Evolutionary conservation across 2,329 filamentous ascomycete genomes (phyloP), one percentile per base, ranked within the genome.

Genomic region (Diplocarpon mali): DNA sequence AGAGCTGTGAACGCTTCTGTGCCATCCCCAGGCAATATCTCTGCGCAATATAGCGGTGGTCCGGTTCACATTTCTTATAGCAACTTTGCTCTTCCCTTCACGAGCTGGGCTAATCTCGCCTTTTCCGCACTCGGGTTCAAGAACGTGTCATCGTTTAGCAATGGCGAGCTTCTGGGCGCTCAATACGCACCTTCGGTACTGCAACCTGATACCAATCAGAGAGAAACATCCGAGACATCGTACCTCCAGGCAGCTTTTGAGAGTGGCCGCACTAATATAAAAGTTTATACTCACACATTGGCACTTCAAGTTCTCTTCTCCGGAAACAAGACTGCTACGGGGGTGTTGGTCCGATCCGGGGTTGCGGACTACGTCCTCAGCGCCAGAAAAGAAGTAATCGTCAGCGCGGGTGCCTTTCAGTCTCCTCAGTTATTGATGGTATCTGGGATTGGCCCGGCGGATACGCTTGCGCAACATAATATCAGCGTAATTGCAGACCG

Each of bases 351-450:
- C 14, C n/a, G n/a, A 41, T 15, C 39, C 16, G 67, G 69, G 1
- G 32, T 57, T 17, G 61, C 67, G 14, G 53, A 54, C 14, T 49
- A 35, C 15, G 45, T 44, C 1, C 15, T 51, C 16, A 40, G 29
- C 6, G 49, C 38, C 12, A 41, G 24, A 4, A 49, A 42, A 38
- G 47, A 50, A 32, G 34, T 47, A 10, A 71, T 73, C 31, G 48
- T 73, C 11, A 63, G 65, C 0, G 69, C 66, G 1, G 71, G 71
- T 14, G 60, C 65, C 4, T 71, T 72, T 56, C 69, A 71, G 54
- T 66, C 68, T 2, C 69, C 69, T 0, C 69, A 74, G 50, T 63
- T 73, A 37, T 63, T 71, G 15, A 69, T 69, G 56, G 61, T 69
- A 5, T 66, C 63, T 30, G 69, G 68, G 29, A 62, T 75, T 15